A percentile compares a stretch with the other conserved stretches of the same genome.
Conservation (phyloP, 371 early-diverging fungal species). For the Blakeslea trispora region DNA sequence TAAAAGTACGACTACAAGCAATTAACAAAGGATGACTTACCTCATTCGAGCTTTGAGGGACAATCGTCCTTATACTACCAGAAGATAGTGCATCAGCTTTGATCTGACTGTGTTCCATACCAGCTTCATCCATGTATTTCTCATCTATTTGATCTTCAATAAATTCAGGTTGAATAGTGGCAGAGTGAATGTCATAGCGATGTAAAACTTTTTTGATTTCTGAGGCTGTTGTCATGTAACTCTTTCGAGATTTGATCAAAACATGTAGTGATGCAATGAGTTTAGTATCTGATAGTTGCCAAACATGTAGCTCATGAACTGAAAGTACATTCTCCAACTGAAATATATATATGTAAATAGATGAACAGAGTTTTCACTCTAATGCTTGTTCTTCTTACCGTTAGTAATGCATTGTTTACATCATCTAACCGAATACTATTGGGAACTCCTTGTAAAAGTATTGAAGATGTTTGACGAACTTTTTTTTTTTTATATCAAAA, state of each 20-base stretch:
- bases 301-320: constrained; percentile 93
- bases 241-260: constrained; percentile 54
- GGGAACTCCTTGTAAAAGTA: constrained; percentile 90
- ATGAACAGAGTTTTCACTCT: neutral
- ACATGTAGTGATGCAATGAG: constrained; percentile 86
- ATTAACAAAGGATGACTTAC: too few relatives aligned
- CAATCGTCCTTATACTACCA: too few relatives aligned
- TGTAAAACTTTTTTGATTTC: constrained; percentile 77
- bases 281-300: constrained; percentile 89
- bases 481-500: constrained; percentile 26
- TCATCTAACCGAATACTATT: constrained; percentile 62
- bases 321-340: constrained; percentile 66
- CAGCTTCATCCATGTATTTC: neutral
- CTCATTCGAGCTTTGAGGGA: neutral
- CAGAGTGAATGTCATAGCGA: constrained; percentile 80
- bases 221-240: constrained; percentile 67
- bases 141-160: constrained; percentile 30
- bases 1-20: too few relatives aligned
- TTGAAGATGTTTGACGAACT: constrained; percentile 76
- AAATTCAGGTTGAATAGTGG: constrained; percentile 92
- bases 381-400: constrained; percentile 17
- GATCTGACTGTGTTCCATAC: neutral
- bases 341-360: constrained; percentile 6
- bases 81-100: too few relatives aligned
- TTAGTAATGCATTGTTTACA: constrained; percentile 60